Base-by-base conservation (phyloP, 1,284 basidiomycete genomes). In the Xerocomus amazonicus region DNA sequence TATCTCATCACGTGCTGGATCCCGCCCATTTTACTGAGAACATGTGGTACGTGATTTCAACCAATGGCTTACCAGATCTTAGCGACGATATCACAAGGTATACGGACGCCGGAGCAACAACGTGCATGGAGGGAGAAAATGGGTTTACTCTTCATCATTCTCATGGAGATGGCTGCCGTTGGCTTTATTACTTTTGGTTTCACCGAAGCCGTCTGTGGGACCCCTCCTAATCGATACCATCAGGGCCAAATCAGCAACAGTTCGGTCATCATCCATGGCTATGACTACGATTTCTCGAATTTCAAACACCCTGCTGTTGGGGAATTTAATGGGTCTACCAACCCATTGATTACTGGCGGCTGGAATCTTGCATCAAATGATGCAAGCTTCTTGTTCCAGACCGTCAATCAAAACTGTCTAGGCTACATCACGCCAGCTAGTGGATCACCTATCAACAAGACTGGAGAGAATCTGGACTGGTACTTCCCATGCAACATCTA, bases 131-230 rank as follows among this genome's bases (percentile, higher is more conserved):
- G 97, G 55, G 96, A 99, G 72, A 99, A 99, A 77, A 95, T 98
- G 71, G 96, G 96, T 32, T 80, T 99, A 29, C 75, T 99, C 50
- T 75, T 77, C 56, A 80, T 98, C 69, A 92, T 97, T 60, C 66
- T 81, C 14, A 8, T 69, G 17, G 80, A 94, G 57, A 98, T 99
- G 96, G 87, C 88, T 19, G 80, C 77, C 42, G 97, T 99, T 65
- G 96, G 95, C 70, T 99, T 94, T 81, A 78, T 99, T 66, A 99
- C 96, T 2, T 99, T 99, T 72, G 96, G 97, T n/a, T 99, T 99
- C 76, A 98, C 95, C 4, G 83, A 94, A 65, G 75, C 86, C 45
- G 95, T 99, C 32, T 99, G 96, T 69, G 92, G 93, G 34, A 87
- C 76, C 38, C 89, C 91, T 17, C 78, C 87, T 28, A 83, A 87